Evolutionary conservation across 331 rosid species (phyloP).

Genomic region (Spiraea crenata): DNA sequence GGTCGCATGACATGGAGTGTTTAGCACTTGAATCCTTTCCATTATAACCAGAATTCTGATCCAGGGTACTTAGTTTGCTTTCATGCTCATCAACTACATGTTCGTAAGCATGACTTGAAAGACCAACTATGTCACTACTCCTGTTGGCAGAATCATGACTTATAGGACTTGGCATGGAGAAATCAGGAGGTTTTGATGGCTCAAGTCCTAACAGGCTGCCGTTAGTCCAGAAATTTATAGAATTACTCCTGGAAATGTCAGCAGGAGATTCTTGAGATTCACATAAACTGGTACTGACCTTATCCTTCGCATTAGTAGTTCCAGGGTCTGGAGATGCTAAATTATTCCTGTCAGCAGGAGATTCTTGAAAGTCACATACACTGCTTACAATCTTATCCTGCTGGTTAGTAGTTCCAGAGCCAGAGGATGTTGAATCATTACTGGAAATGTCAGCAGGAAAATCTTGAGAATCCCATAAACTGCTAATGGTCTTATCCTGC

Average conservation of each 20-base stretch:
- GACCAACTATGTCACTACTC: constrained; percentile 31
- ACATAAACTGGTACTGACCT: constrained; percentile 24
- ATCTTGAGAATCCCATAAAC: constrained; percentile 37
- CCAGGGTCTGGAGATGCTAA: constrained; percentile 29
- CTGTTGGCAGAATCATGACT: constrained; percentile 33
- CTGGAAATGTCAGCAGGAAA: constrained; percentile 27
- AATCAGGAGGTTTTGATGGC: constrained; percentile 93
- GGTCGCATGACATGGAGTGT: constrained; percentile 34
- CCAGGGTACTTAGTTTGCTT: constrained; percentile 23
- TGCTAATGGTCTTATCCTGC: constrained; percentile 33
- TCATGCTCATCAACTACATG: constrained; percentile 34
- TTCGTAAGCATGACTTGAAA: constrained; percentile 28
- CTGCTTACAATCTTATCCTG: constrained; percentile 32
- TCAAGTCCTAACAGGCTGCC: constrained; percentile 95
- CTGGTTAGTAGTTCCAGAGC: constrained; percentile 27
- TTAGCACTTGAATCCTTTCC: constrained; percentile 39
- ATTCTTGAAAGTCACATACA: constrained; percentile 38
- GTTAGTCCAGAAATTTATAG: constrained; percentile 85
- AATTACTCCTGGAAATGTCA: constrained; percentile 30
- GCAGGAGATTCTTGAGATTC: constrained; percentile 43
- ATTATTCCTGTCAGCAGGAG: constrained; percentile 27
- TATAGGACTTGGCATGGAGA: constrained; percentile 42
- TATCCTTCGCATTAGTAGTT: constrained; percentile 30
- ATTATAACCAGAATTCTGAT: constrained; percentile 28
- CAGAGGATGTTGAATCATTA: constrained; percentile 24